phyloP scores from a whole-genome alignment of 2,329 filamentous ascomycete species.

The Rachicladosporium sp. region DNA sequence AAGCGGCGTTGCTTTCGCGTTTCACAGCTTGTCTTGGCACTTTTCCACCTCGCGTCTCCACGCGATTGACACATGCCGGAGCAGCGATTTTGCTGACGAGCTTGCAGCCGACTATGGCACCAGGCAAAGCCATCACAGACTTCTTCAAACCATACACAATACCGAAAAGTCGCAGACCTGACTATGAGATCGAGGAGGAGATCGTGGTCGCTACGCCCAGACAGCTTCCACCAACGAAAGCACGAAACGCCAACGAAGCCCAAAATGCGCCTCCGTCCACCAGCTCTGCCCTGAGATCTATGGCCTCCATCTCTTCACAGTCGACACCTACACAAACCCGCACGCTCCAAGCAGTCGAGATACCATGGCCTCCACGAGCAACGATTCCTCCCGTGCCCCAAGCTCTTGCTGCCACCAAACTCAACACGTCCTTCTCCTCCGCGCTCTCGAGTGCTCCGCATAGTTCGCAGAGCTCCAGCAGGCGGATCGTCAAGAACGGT shows the following conservation, averaged over 20 bases:
- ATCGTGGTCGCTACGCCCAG: constrained; percentile 14
- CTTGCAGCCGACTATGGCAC: too few species aligned
- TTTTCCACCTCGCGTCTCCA: too few species aligned
- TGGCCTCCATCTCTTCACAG: background rate
- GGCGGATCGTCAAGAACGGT: constrained; percentile 42
- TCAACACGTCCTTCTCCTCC: constrained; percentile 13
- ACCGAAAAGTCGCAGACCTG: constrained; percentile 13
- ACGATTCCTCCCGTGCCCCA: background rate
- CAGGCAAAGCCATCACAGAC: constrained; percentile 24
- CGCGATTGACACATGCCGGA: too few species aligned
- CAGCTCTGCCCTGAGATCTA: constrained; percentile 1
- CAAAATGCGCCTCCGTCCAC: background rate
- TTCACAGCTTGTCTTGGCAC: too few species aligned
- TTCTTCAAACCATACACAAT: constrained; percentile 34
- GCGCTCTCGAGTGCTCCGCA: constrained; percentile 9
- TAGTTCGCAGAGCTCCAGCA: constrained; percentile 33
- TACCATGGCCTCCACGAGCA: constrained; percentile 6
- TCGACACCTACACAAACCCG: background rate
- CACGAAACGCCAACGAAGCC: background rate
- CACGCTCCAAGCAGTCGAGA: constrained; percentile 5
- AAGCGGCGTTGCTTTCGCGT: too few species aligned
- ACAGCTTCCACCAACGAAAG: background rate
- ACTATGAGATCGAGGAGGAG: constrained; percentile 13
- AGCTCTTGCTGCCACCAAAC: constrained; percentile 2
- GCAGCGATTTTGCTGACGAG: too few species aligned